phyloP scores from a whole-genome alignment of 768 basidiomycete genomes.

The Butyriboletus loyo region DNA sequence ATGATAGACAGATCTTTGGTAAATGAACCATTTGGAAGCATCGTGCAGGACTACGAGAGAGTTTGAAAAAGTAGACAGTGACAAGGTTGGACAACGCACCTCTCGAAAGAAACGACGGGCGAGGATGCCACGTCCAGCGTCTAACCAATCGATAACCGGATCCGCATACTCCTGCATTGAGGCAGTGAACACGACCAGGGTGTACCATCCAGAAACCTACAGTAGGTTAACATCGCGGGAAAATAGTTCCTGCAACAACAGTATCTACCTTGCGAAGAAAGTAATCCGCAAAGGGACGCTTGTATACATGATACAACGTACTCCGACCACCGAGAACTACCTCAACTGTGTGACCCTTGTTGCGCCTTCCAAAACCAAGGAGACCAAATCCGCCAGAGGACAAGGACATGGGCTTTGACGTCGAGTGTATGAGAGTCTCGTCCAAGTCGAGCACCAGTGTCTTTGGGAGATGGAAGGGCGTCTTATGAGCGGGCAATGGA shows the following conservation, averaged over 20 bases:
- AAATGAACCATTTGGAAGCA: constrained; percentile 89
- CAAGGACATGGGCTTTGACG: constrained; percentile 68
- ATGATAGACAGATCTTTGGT: constrained; percentile 89
- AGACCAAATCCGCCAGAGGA: constrained; percentile 53
- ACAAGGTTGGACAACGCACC: constrained; percentile 43
- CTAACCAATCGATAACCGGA: constrained; percentile 99
- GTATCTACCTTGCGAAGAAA: constrained; percentile 80
- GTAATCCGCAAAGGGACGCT: constrained; percentile 95
- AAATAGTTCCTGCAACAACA: background rate
- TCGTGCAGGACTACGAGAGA: constrained; percentile 75
- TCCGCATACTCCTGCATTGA: constrained; percentile 99
- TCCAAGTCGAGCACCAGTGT: constrained; percentile 96
- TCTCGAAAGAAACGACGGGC: constrained; percentile 89
- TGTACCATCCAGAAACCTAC: constrained; percentile 99
- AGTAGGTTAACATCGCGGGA: constrained; percentile 4
- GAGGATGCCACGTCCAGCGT: constrained; percentile 89
- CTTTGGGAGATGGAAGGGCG: constrained; percentile 81
- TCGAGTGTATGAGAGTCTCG: constrained; percentile 98
- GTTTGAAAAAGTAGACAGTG: background rate
- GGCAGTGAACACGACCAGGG: constrained; percentile 96
- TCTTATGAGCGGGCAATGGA: constrained; percentile 47
- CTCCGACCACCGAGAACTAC: constrained; percentile 86
- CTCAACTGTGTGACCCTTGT: constrained; percentile 85
- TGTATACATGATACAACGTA: constrained; percentile 97
- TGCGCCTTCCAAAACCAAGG: constrained; percentile 56